These are phyloP conservation scores for Boeremia lycopersici DNA, from an alignment of 2,329 filamentous ascomycete genomes.

Conservation along the genomic window DNA sequence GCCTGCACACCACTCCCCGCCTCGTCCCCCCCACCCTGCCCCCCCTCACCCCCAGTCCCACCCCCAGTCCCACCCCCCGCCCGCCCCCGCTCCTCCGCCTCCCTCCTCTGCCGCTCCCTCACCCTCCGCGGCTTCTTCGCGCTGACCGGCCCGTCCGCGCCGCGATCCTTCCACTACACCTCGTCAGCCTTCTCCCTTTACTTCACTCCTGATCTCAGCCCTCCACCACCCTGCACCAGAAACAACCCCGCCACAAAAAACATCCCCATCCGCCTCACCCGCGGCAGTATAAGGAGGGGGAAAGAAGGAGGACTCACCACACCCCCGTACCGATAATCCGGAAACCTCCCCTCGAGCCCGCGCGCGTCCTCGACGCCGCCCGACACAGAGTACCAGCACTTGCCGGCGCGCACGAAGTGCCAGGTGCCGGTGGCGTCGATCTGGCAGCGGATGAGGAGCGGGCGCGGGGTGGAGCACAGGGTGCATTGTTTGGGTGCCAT, in stretches of 20 bases:
- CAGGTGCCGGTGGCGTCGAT: slow-evolving; percentile 49
- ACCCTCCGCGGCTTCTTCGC: slow-evolving; percentile 52
- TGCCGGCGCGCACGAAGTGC: slow-evolving; percentile 53
- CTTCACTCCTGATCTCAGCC: too few species aligned
- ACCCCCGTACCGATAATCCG: slow-evolving; percentile 36
- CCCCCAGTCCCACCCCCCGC: too few species aligned
- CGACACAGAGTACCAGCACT: slow-evolving; percentile 52
- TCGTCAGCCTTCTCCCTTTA: too few species aligned
- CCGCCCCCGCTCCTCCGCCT: slow-evolving; percentile 2
- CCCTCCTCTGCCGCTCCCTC: slow-evolving; percentile 38
- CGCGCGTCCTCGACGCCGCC: slow-evolving; percentile 52
- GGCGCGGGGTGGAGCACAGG: slow-evolving; percentile 45
- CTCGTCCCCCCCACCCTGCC: too few species aligned
- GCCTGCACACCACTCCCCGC: too few species aligned
- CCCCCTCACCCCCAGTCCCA: too few species aligned
- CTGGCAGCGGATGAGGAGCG: slow-evolving; percentile 53
- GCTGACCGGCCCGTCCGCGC: slow-evolving; percentile 48
- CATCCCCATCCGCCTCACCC: too few species aligned
- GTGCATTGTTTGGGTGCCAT: slow-evolving; percentile 48
- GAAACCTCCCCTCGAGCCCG: slow-evolving; percentile 24
- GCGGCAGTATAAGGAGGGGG: too few species aligned
- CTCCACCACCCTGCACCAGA: too few species aligned
- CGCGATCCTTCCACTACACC: slow-evolving; percentile 49
- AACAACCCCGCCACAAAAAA: too few species aligned
- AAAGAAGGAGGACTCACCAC: slow-evolving; percentile 36